Base-by-base conservation (phyloP, 2,329 filamentous ascomycete genomes). In the Xylariaceae sp. region DNA sequence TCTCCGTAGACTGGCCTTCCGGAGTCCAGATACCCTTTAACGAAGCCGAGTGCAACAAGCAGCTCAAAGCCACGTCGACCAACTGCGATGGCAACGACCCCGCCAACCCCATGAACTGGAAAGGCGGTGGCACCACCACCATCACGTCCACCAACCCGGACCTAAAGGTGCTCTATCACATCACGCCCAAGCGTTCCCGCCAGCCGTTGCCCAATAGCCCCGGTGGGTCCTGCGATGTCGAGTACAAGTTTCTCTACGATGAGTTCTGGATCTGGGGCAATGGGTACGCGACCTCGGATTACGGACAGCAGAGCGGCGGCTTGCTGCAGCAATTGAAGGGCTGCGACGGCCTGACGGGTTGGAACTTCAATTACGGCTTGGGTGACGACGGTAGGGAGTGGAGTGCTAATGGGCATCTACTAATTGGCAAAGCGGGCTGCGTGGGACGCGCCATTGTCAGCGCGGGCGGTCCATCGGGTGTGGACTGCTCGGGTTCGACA, bases 371-470 rank as follows among this genome's bases (percentile, higher is more conserved):
- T 22, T 50, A 50, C 43, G 48, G 36, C 42, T 50, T 50, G 48
- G 48, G 48, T 22, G 42, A 50, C 39, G 48, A 50, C 42, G 48
- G 48, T 44, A 50, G 48, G 48, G 48, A 50, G 48, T 50, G 48
- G 48, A 50, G 42, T 50, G 48, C 48, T 36, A 46, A 46, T 50
- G 48, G 48, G 16, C 48, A 42, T 50, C 48, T 50, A 40, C 42
- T 50, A 42, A 50, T 50, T 45, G 48, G 48, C 48, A 50, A 50
- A 42, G 48, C 48, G 33, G 48, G 28, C 48, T 50, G 48, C 42
- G 42, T 50, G 42, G 42, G 33, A 42, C 48, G 41, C 46, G 48
- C 48, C 31, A 50, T 50, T 45, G 48, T 19, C 28, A 50, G 48
- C 34, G 42, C 48, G 36, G 43, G 42, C 42, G 48, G 48, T 42